Evolutionary conservation across 139 green algal species (phyloP), one percentile per base, ranked within the genome.

Genomic region (Mesotaenium endlicherianum): DNA sequence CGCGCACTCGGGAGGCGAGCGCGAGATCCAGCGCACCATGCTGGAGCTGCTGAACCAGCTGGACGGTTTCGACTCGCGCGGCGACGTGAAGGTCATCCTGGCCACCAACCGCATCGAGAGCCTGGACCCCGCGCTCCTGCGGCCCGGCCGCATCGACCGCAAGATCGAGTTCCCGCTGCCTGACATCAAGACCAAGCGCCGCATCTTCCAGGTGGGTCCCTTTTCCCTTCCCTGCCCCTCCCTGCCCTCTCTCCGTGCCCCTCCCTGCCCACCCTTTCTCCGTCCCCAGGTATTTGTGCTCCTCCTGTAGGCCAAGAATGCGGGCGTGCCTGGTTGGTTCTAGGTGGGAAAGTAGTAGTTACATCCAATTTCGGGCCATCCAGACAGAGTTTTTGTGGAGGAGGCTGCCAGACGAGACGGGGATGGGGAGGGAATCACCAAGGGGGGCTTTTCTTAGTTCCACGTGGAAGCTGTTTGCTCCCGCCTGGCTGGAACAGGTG

Each of bases 91-190:
- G 94, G 95, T 99, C 20, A 98, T 99, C 91, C 97, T 99, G 93
- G 96, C 96, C 39, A 99, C 96, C 78, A 99, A 99, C 91, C 91
- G 94, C 70, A 99, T 99, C 59, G 96, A 99, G 81, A 94, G 90
- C 1, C 91, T 99, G 30, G 96, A 99, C 84, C 96, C 96, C 0
- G 96, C 96, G 0, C 91, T 99, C 17, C 97, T 99, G 69, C 93
- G 96, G 44, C 96, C 96, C 11, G 96, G 96, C 11, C 91, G 95
- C 71, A 97, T 98, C 72, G 89, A 92, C 70, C 84, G 89, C 20
- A 98, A 98, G 84, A 99, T 99, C 75, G 96, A 99, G 92, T 99
- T 99, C 89, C 95, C 96, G n/a, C 89, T 99, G 79, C 96, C 96
- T 39, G 95, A 99, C 85, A 91, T 93, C 64, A 99, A 99, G 89